These are phyloP conservation scores for Ambrosia trifida DNA, from an alignment of 129 eudicot genomes.

Conservation along the genomic window DNA sequence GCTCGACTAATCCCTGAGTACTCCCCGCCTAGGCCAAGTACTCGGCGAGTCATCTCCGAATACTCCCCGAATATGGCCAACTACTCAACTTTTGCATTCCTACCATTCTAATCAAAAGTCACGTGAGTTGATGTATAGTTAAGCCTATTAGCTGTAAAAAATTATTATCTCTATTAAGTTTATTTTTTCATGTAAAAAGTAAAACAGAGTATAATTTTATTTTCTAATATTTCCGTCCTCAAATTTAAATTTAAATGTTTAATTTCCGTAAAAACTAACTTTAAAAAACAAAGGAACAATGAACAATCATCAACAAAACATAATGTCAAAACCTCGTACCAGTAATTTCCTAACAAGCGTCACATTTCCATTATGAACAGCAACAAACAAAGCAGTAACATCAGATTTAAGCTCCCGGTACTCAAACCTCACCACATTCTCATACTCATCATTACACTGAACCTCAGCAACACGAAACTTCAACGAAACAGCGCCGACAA, in stretches of 20 bases:
- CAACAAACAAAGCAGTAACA: constrained; percentile 78
- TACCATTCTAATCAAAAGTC: constrained; percentile 3
- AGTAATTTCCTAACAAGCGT: constrained; percentile 63
- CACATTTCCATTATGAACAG: constrained; percentile 67
- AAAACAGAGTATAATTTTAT: too few species aligned
- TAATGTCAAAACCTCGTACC: constrained; percentile 41
- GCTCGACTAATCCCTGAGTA: too few species aligned
- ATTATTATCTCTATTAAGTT: too few species aligned
- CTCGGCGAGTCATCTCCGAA: too few species aligned
- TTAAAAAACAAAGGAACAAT: not conserved
- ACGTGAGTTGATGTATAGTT: too few species aligned
- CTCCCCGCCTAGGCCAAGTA: too few species aligned
- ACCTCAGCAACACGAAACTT: constrained; percentile 62
- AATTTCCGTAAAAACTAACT: not conserved
- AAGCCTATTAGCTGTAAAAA: too few species aligned
- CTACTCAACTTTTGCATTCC: not conserved
- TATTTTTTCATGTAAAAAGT: too few species aligned
- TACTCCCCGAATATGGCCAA: too few species aligned
- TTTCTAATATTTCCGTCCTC: too few species aligned
- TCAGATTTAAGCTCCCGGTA: constrained; percentile 65
- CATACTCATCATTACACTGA: constrained; percentile 42
- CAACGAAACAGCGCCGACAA: constrained; percentile 61
- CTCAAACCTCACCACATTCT: constrained; percentile 50
- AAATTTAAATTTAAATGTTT: too few species aligned
- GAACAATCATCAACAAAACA: not conserved